phyloP scores from a whole-genome alignment of 2,329 filamentous ascomycete genomes.

The Aureobasidium sp. region DNA sequence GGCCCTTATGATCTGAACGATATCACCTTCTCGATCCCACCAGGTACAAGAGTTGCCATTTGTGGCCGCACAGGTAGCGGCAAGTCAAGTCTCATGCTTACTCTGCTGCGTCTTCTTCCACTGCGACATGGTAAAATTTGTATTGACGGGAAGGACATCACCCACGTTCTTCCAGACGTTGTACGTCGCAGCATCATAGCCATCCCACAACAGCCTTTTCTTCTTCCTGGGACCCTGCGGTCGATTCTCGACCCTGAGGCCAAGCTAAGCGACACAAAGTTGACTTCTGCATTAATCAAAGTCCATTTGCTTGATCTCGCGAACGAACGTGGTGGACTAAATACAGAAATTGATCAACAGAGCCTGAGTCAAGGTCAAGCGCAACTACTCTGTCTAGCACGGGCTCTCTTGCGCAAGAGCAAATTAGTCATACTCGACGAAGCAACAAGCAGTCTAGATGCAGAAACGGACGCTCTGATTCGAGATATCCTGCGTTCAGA shows the following conservation, averaged over 20 bases:
- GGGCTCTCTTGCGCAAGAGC: conserved; percentile 37
- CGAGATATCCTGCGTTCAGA: conserved; percentile 19
- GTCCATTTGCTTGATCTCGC: conserved; percentile 33
- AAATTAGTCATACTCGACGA: conserved; percentile 35
- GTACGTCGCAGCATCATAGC: conserved; percentile 30
- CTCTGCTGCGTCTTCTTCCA: conserved; percentile 45
- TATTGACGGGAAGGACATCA: conserved; percentile 38
- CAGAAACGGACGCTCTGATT: not conserved
- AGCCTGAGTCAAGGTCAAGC: conserved; percentile 40
- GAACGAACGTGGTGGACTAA: conserved; percentile 30
- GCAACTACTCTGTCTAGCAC: conserved; percentile 44
- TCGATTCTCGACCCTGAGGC: not conserved
- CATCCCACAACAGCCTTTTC: conserved; percentile 47
- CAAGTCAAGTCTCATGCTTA: conserved; percentile 44
- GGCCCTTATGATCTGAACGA: conserved; percentile 32
- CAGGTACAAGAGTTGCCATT: conserved; percentile 44
- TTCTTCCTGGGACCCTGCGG: conserved; percentile 42
- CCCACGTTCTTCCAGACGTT: conserved; percentile 30
- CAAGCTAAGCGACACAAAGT: conserved; percentile 30
- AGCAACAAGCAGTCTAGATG: conserved; percentile 18
- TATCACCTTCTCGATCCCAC: conserved; percentile 39
- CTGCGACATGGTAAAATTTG: conserved; percentile 36
- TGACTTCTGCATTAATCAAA: conserved; percentile 38
- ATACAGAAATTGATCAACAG: conserved; percentile 29
- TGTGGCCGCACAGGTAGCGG: conserved; percentile 50